Evolutionary conservation across 495 filamentous ascomycete species (phyloP).

Genomic region (Pyronema domesticum): DNA sequence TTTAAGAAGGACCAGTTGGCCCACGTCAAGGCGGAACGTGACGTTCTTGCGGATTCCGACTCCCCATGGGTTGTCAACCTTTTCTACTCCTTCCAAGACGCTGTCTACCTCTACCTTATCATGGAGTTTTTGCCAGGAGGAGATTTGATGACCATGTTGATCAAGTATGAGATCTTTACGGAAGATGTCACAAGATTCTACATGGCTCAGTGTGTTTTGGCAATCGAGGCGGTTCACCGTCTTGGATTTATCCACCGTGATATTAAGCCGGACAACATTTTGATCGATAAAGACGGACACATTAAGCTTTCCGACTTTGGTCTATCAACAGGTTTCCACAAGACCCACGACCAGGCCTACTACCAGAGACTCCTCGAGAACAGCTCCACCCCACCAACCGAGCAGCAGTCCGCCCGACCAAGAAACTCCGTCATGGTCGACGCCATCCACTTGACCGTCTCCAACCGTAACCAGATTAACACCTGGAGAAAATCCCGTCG

Average conservation of each 20-base stretch:
- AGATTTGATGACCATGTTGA: slow-evolving; percentile 99
- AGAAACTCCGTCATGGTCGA: slow-evolving; percentile 87
- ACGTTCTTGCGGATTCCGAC: slow-evolving; percentile 94
- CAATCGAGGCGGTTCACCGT: slow-evolving; percentile 94
- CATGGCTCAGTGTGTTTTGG: slow-evolving; percentile 94
- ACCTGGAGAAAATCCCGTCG: slow-evolving; percentile 93
- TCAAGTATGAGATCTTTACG: slow-evolving; percentile 99
- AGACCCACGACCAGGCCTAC: slow-evolving; percentile 92
- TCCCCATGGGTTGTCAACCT: slow-evolving; percentile 98
- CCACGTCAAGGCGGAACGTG: slow-evolving; percentile 94
- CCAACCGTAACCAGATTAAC: slow-evolving; percentile 90
- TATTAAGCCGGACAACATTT: slow-evolving; percentile 98
- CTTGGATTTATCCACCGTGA: slow-evolving; percentile 98
- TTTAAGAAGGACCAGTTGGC: slow-evolving; percentile 98
- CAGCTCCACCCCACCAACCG: slow-evolving; percentile 41
- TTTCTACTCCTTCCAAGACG: slow-evolving; percentile 92
- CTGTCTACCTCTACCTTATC: slow-evolving; percentile 88
- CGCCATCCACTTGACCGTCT: slow-evolving; percentile 95
- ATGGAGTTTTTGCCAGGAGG: slow-evolving; percentile 99
- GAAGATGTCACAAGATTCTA: slow-evolving; percentile 98
- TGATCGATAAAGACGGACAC: slow-evolving; percentile 85
- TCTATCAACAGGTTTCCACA: slow-evolving; percentile 93
- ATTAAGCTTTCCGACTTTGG: slow-evolving; percentile 98
- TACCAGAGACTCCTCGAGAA: slow-evolving; percentile 87
- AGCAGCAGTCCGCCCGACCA: slow-evolving; percentile 38